A percentile compares a stretch with the other conserved stretches of the same genome.
Conservation (phyloP, 495 filamentous ascomycete genomes). For the Xylaria flabelliformis region DNA sequence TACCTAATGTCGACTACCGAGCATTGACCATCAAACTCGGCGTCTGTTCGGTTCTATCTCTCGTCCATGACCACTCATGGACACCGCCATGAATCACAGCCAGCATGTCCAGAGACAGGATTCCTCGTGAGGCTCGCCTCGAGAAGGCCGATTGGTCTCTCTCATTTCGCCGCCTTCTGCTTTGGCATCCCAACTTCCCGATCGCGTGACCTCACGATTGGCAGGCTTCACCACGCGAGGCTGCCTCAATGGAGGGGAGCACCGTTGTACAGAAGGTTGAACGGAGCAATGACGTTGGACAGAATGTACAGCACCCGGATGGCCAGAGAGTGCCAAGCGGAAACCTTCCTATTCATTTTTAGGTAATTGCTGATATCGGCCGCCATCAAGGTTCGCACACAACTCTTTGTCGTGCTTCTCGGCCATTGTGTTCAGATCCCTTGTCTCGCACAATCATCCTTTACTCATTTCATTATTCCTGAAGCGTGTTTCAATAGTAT, state of each 20-base stretch:
- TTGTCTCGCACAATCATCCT: not conserved
- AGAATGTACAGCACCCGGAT: conserved; percentile 5
- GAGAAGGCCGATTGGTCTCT: not conserved
- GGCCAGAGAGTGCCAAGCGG: conserved; percentile 1
- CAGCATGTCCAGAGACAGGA: not conserved
- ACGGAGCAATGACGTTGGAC: not conserved
- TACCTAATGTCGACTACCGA: not conserved
- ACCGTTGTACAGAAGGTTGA: not conserved
- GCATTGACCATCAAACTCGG: not conserved
- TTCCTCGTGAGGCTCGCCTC: not conserved
- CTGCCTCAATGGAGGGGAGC: not conserved
- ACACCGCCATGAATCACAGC: not conserved
- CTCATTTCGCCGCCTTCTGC: not conserved
- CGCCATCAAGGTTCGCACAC: conserved; percentile 21
- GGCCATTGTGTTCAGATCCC: not conserved
- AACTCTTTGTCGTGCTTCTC: not conserved
- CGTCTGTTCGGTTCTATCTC: not conserved
- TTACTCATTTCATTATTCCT: not conserved
- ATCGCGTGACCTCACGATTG: conserved; percentile 7
- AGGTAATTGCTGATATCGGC: not conserved
- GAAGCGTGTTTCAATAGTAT: not conserved
- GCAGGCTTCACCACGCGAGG: not conserved
- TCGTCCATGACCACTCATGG: not conserved
- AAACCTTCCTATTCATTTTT: not conserved
- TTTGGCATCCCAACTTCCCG: conserved; percentile 1